A percentile compares a stretch with the other conserved stretches of the same genome.
Conservation (phyloP, 139 green algal species). For the Chlamydomonas asymmetrica region DNA sequence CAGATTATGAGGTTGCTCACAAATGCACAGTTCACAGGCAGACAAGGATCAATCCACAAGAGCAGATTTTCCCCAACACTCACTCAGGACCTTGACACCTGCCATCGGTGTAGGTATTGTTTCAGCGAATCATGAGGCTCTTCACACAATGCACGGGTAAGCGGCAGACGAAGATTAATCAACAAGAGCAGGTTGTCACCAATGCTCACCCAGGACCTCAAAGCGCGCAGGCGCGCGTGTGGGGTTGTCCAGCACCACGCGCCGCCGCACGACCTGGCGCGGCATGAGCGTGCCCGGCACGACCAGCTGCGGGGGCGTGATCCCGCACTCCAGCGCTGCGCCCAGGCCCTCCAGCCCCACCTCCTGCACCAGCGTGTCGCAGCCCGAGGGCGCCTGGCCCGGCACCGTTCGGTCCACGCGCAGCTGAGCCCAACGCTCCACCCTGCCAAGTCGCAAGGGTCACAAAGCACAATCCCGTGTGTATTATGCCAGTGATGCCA, state of each 20-base stretch:
- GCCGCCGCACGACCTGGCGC: background rate
- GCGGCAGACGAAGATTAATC: too few relatives aligned
- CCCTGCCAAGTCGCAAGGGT: constrained; percentile 5
- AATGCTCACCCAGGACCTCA: too few relatives aligned
- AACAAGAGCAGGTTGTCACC: too few relatives aligned
- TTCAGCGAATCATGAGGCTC: too few relatives aligned
- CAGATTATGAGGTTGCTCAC: too few relatives aligned
- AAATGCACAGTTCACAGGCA: too few relatives aligned
- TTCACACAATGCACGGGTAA: too few relatives aligned
- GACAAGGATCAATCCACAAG: too few relatives aligned
- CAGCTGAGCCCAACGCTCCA: constrained; percentile 39
- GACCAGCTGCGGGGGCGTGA: constrained; percentile 18
- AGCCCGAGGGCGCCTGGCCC: background rate
- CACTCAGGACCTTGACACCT: too few relatives aligned
- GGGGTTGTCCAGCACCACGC: constrained; percentile 34
- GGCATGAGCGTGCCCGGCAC: constrained; percentile 40
- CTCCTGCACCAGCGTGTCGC: constrained; percentile 43
- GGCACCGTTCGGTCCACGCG: constrained; percentile 33
- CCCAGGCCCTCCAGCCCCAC: constrained; percentile 50
- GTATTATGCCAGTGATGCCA: background rate
- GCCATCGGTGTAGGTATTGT: too few relatives aligned
- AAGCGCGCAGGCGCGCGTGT: constrained; percentile 25
- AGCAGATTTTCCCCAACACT: too few relatives aligned
- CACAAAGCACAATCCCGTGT: background rate
- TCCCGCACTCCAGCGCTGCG: constrained; percentile 17